Conservation (phyloP, 176 grass and related monocot species). For the Aechmea fasciata region DNA sequence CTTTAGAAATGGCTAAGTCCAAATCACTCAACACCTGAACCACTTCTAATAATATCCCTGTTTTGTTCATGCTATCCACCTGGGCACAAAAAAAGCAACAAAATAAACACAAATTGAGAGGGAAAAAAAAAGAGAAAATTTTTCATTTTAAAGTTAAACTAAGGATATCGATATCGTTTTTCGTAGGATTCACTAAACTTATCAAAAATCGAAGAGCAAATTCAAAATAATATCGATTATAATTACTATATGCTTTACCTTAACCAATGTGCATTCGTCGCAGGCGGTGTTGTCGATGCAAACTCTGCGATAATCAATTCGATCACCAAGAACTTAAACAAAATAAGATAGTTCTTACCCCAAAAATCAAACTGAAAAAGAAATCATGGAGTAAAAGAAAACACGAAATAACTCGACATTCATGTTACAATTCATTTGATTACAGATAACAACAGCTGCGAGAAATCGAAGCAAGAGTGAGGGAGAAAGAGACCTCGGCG, state of each 20-base stretch:
- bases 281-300: conserved; percentile 75
- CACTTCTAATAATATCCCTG: conserved; percentile 88
- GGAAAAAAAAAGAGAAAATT: background rate
- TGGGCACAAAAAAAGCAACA: conserved; percentile 11
- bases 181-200: no score
- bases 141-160: background rate
- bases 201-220: no score
- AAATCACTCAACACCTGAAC: conserved; percentile 89
- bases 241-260: conserved; percentile 28
- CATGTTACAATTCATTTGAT: no score
- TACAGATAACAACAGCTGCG: no score
- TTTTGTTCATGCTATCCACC: conserved; percentile 97
- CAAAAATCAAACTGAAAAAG: background rate
- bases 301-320: conserved; percentile 44
- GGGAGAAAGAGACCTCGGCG: conserved; percentile 54
- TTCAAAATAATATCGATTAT: no score
- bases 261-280: conserved; percentile 73
- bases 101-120: background rate
- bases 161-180: no score
- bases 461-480: background rate
- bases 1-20: conserved; percentile 82
- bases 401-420: background rate
- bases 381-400: background rate
- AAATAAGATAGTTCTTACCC: conserved; percentile 7
- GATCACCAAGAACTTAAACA: background rate